Percentiles rank a stretch among this genome's conserved stretches.
Evolutionary conservation across 2,329 filamentous ascomycete species (phyloP).

Genomic region (Hirsutella thompsonii): DNA sequence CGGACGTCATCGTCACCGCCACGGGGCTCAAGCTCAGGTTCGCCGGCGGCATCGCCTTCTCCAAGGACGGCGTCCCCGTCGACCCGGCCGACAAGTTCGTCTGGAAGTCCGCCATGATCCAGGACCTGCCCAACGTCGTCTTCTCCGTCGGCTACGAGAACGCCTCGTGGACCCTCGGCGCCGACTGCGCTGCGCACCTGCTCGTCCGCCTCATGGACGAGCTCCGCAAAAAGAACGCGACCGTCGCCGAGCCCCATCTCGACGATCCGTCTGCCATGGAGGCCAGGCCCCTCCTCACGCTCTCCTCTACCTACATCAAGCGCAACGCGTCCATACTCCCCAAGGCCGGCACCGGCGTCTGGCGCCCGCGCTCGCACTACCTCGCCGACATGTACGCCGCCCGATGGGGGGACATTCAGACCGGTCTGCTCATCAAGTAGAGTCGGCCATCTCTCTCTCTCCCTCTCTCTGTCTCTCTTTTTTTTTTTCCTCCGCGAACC

Average conservation of each 20-base stretch:
- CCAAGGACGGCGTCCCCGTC: conserved; percentile 34
- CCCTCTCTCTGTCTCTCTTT: no score
- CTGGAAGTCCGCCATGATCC: conserved; percentile 49
- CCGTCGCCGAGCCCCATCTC: conserved; percentile 29
- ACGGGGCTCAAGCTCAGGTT: conserved; percentile 47
- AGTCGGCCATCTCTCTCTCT: no score
- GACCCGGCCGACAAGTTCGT: conserved; percentile 30
- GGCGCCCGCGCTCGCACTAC: conserved; percentile 18
- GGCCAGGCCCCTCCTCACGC: conserved; percentile 23
- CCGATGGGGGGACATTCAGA: conserved; percentile 15
- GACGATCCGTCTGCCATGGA: conserved; percentile 21
- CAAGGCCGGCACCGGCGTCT: conserved; percentile 26
- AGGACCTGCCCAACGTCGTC: conserved; percentile 47
- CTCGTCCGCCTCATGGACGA: conserved; percentile 35
- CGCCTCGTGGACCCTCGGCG: conserved; percentile 48
- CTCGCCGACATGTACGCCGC: conserved; percentile 15
- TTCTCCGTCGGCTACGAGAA: conserved; percentile 48
- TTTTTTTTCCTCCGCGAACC: no score
- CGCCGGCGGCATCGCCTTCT: conserved; percentile 36
- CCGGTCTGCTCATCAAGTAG: conserved; percentile 6
- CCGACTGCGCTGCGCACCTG: conserved; percentile 37
- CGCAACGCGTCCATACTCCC: conserved; percentile 27
- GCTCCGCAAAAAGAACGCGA: conserved; percentile 30
- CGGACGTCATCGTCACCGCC: conserved; percentile 53
- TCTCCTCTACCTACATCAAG: conserved; percentile 39